Evolutionary conservation across 805 yeast species (phyloP).

Genomic region (Kuraishia piskuri): DNA sequence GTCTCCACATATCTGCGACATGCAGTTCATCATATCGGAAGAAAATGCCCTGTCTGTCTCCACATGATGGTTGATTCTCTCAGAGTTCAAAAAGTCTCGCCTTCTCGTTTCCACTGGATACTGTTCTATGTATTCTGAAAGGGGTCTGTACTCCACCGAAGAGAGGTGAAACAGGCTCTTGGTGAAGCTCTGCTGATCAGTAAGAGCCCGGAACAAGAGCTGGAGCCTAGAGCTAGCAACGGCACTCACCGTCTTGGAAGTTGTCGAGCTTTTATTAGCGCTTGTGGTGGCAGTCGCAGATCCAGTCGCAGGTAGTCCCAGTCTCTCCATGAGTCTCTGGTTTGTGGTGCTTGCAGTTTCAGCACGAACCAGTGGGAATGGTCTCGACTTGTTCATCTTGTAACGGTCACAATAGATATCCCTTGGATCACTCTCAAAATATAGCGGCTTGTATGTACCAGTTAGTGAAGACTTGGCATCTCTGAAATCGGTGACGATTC

Average conservation of each 20-base stretch:
- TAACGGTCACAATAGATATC: slow-evolving; percentile 10
- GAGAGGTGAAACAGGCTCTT: slow-evolving; percentile 37
- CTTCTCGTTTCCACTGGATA: slow-evolving; percentile 16
- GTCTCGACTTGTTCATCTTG: slow-evolving; percentile 4
- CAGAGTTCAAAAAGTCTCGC: slow-evolving; percentile 6
- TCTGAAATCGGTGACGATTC: slow-evolving; percentile 10
- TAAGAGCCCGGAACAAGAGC: slow-evolving; percentile 8
- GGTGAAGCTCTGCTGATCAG: slow-evolving; percentile 39
- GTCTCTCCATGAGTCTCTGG: slow-evolving; percentile 12
- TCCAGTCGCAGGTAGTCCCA: neutral
- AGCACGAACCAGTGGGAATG: neutral
- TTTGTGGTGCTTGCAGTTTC: slow-evolving; percentile 8
- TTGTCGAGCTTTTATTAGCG: neutral
- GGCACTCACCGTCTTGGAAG: neutral
- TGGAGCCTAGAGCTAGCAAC: slow-evolving; percentile 5
- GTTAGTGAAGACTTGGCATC: slow-evolving; percentile 2
- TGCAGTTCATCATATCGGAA: slow-evolving; percentile 17
- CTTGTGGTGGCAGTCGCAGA: neutral
- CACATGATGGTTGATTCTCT: slow-evolving; percentile 3
- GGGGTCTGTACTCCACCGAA: slow-evolving; percentile 24
- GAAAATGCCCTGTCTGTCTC: slow-evolving; percentile 23
- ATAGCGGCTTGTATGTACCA: slow-evolving; percentile 6
- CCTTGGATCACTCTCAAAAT: slow-evolving; percentile 14
- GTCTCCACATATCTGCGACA: slow-evolving; percentile 21
- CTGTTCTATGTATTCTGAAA: slow-evolving; percentile 32